Base-by-base conservation (phyloP, 169 alveolate genomes). In the Plasmodium gallinaceum region DNA sequence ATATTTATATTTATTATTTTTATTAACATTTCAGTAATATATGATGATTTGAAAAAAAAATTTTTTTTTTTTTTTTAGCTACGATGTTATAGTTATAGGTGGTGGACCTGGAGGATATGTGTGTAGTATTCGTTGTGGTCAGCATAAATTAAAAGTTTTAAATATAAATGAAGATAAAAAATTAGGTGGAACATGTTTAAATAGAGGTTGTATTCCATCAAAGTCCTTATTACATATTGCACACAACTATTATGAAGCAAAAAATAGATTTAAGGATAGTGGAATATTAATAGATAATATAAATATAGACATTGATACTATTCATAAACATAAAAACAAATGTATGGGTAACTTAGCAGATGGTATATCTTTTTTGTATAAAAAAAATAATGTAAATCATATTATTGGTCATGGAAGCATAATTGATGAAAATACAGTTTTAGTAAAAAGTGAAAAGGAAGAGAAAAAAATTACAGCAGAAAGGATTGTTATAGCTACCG, bases 141-240 rank as follows among this genome's bases (percentile, higher is more conserved):
- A 98, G 94, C 93, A 96, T 65, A 99, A 99, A 42, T 90, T 98
- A 61, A 97, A 97, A 93, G 98, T 99, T 0, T 98, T 97, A 6
- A 96, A 98, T 90, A 95, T 98, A 66, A 99, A 98, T 92, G 95
- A 96, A 88, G 94, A 99, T 89, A 97, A 97, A n/a, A 88, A 98
- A 8, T 94, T 97, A 7, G 99, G 99, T 22, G 99, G 99, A 24
- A 98, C 99, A 2, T 98, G 99, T 93, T 96, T 98, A 51, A 99
- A 99, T 91, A 99, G 98, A 42, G 99, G 99, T 3, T 99, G 99
- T 90, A 98, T 99, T 70, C 99, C 99, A 5, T 97, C 99, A 24
- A 98, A 98, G 91, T 97, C 99, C 51, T 95, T 98, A 80, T 96
- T 98, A 26, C 97, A 97, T 90, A 96, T 98, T 45, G 95, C 99